phyloP scores from a whole-genome alignment of 768 basidiomycete species.

The Lentinula boryana region DNA sequence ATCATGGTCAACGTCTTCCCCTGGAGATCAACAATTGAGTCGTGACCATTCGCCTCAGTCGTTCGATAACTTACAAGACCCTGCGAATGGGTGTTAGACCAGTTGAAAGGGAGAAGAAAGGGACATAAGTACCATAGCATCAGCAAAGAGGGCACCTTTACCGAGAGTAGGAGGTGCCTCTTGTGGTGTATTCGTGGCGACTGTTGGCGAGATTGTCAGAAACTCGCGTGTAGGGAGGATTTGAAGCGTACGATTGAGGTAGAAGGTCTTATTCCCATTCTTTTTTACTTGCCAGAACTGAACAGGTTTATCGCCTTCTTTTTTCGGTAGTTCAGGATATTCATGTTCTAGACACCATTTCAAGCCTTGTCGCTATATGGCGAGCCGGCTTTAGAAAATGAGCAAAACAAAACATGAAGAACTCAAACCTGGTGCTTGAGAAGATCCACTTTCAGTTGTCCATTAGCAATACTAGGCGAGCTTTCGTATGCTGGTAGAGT shows the following conservation, averaged over 20 bases:
- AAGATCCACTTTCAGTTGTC: slow-evolving; percentile 65
- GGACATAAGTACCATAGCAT: slow-evolving; percentile 64
- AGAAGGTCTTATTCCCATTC: slow-evolving; percentile 51
- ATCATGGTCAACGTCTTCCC: slow-evolving; percentile 93
- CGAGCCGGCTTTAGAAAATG: background rate
- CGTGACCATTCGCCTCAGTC: background rate
- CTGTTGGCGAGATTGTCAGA: slow-evolving; percentile 21
- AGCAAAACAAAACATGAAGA: background rate
- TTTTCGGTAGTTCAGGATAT: slow-evolving; percentile 67
- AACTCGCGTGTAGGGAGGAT: background rate
- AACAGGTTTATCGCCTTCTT: slow-evolving; percentile 63
- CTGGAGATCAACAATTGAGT: slow-evolving; percentile 24
- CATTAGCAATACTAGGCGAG: slow-evolving; percentile 66
- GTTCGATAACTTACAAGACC: background rate
- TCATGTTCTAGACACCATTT: slow-evolving; percentile 84
- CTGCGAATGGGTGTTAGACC: background rate
- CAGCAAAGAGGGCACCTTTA: slow-evolving; percentile 82
- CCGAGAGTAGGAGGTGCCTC: slow-evolving; percentile 58
- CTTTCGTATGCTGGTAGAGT: slow-evolving; percentile 63
- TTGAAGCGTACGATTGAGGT: slow-evolving; percentile 53
- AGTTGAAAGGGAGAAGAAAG: background rate
- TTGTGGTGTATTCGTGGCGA: slow-evolving; percentile 81
- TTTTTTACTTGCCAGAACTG: slow-evolving; percentile 85
- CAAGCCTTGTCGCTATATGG: slow-evolving; percentile 65
- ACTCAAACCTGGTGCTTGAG: slow-evolving; percentile 71